These are phyloP conservation scores for Trichoderma polysporum DNA, from an alignment of 2,329 filamentous ascomycete genomes.

Conservation along the genomic window DNA sequence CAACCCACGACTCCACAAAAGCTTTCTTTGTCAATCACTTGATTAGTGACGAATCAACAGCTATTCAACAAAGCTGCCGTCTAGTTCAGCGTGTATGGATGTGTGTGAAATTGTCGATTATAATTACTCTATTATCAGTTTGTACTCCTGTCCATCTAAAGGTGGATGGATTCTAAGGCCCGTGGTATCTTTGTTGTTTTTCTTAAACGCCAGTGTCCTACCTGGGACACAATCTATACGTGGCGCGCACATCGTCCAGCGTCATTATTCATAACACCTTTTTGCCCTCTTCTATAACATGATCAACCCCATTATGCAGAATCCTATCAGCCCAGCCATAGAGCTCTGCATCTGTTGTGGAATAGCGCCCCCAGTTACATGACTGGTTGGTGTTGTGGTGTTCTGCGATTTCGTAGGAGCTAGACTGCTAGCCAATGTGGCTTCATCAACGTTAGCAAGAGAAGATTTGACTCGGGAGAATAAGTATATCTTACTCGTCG, in stretches of 20 bases:
- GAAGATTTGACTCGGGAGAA: not conserved
- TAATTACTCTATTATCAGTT: constrained; percentile 18
- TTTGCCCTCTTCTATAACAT: constrained; percentile 30
- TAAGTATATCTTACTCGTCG: constrained; percentile 11
- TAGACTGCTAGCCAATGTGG: constrained; percentile 7
- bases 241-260: constrained; percentile 20
- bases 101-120: constrained; percentile 19
- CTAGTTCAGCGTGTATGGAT: not conserved
- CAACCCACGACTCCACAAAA: not conserved
- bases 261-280: constrained; percentile 21
- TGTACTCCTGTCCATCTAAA: constrained; percentile 12
- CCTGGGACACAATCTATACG: constrained; percentile 25
- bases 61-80: not conserved
- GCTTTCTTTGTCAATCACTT: not conserved
- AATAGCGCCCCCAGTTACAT: constrained; percentile 35
- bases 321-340: constrained; percentile 38
- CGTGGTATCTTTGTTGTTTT: constrained; percentile 26
- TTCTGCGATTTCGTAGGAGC: constrained; percentile 26
- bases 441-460: constrained; percentile 10
- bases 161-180: constrained; percentile 3
- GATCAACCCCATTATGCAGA: constrained; percentile 39
- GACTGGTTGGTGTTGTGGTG: constrained; percentile 30
- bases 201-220: constrained; percentile 26
- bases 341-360: constrained; percentile 36
- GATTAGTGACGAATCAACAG: not conserved